Percentiles rank a stretch among this genome's conserved stretches.
phyloP scores from a whole-genome alignment of 805 yeast species.

The Candida sakaeoensis region DNA sequence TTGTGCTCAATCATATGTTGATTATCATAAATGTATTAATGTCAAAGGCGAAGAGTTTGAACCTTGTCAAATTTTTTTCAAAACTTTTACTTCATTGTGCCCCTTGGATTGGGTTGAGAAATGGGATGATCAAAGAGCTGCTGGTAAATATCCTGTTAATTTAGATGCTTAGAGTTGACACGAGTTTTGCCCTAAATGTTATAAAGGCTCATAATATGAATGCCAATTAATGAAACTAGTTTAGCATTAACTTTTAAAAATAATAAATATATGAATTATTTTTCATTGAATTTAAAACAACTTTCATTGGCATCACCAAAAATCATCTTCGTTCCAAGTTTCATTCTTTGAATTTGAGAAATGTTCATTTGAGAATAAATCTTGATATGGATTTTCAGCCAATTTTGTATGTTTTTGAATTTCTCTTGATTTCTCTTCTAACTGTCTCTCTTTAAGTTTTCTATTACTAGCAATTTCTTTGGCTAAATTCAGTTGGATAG shows the following conservation, averaged over 20 bases:
- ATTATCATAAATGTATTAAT: constrained; percentile 94
- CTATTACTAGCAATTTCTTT: constrained; percentile 34
- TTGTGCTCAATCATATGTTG: constrained; percentile 97
- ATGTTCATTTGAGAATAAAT: constrained; percentile 31
- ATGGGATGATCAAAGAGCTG: constrained; percentile 84
- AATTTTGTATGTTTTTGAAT: constrained; percentile 37
- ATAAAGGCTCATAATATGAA: neutral
- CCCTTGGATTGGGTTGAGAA: constrained; percentile 81
- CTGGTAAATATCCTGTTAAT: constrained; percentile 45
- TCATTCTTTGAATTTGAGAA: constrained; percentile 28
- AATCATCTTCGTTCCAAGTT: constrained; percentile 38
- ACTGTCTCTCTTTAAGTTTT: constrained; percentile 34
- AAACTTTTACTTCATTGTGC: constrained; percentile 82
- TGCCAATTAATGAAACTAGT: neutral
- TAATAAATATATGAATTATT: neutral
- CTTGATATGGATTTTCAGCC: constrained; percentile 31
- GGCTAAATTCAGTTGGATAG: constrained; percentile 25
- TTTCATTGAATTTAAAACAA: neutral
- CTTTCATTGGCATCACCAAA: constrained; percentile 17
- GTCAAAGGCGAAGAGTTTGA: constrained; percentile 98
- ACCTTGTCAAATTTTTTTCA: constrained; percentile 93
- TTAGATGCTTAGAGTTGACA: constrained; percentile 20
- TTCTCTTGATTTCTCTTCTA: constrained; percentile 32
- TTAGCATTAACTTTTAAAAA: neutral
- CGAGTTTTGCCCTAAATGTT: neutral